phyloP scores from a whole-genome alignment of 768 basidiomycete genomes.

The Xerocomus potaroensis region DNA sequence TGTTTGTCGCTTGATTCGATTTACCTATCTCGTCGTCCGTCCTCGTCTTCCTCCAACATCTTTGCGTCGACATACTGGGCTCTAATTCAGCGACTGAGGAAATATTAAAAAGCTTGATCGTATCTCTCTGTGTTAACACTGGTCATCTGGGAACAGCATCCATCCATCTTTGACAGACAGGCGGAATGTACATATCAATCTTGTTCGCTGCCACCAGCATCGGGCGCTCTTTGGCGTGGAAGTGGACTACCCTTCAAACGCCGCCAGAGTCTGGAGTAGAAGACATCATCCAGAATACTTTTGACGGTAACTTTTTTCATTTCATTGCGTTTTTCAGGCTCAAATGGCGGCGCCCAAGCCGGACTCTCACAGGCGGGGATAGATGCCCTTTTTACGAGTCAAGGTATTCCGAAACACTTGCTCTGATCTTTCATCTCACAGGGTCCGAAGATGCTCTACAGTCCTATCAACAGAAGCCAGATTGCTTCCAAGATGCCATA shows the following conservation, averaged over 20 bases:
- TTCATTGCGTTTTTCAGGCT: conserved; percentile 5
- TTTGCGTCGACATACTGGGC: no score
- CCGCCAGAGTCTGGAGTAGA: conserved; percentile 12
- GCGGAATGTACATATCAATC: conserved; percentile 4
- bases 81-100: no score
- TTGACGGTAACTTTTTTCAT: conserved; percentile 20
- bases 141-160: no score
- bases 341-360: conserved; percentile 12
- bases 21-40: no score
- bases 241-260: conserved; percentile 26
- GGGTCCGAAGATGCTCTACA: conserved; percentile 36
- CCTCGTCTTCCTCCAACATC: no score
- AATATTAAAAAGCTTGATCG: no score
- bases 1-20: no score
- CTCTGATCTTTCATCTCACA: conserved; percentile 8
- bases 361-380: conserved; percentile 19
- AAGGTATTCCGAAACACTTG: conserved; percentile 12
- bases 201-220: conserved; percentile 12
- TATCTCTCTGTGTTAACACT: no score
- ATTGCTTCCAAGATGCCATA: conserved; percentile 60
- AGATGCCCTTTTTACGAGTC: conserved; percentile 13
- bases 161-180: no score
- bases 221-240: conserved; percentile 22
- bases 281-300: conserved; percentile 12
- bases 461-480: conserved; percentile 44